Evolutionary conservation across 257 asterid species (phyloP).

Genomic region (Cordia subcordata): DNA sequence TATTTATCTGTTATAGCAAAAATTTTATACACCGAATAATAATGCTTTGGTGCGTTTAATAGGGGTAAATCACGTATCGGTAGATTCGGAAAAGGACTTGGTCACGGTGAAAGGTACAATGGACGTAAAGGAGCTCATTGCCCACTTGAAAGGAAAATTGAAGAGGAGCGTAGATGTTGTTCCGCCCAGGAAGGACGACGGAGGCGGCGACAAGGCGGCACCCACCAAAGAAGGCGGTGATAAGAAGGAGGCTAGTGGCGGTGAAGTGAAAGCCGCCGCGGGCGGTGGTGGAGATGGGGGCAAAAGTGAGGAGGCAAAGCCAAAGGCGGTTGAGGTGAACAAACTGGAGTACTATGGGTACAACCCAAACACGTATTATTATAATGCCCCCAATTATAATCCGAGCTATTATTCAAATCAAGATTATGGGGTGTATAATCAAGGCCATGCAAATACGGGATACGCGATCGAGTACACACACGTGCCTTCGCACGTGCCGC

Average conservation of each 20-base stretch:
- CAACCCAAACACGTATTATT: constrained; percentile 45
- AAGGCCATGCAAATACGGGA: constrained; percentile 24
- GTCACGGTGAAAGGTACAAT: constrained; percentile 70
- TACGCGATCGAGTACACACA: constrained; percentile 33
- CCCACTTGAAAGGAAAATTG: constrained; percentile 62
- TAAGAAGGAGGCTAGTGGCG: constrained; percentile 15
- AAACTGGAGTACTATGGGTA: constrained; percentile 47
- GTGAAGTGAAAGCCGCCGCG: constrained; percentile 13
- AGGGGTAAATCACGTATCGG: constrained; percentile 60
- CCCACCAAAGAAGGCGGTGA: constrained; percentile 32
- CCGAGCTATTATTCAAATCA: constrained; percentile 46
- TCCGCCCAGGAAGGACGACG: constrained; percentile 59
- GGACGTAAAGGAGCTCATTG: constrained; percentile 58
- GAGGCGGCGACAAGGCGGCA: constrained; percentile 31
- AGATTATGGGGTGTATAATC: constrained; percentile 47
- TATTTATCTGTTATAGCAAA: too few relatives aligned
- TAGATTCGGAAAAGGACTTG: constrained; percentile 58
- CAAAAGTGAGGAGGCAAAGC: constrained; percentile 28
- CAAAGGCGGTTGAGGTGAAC: constrained; percentile 43
- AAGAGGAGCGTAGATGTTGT: constrained; percentile 50
- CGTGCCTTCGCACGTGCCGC: constrained; percentile 37
- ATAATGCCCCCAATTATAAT: constrained; percentile 49
- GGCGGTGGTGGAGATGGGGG: constrained; percentile 14
- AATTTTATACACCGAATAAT: too few relatives aligned
- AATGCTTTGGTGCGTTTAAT: constrained; percentile 1